Evolutionary conservation across 2,329 filamentous ascomycete species (phyloP).

Genomic region (Aphanoascus verrucosus): DNA sequence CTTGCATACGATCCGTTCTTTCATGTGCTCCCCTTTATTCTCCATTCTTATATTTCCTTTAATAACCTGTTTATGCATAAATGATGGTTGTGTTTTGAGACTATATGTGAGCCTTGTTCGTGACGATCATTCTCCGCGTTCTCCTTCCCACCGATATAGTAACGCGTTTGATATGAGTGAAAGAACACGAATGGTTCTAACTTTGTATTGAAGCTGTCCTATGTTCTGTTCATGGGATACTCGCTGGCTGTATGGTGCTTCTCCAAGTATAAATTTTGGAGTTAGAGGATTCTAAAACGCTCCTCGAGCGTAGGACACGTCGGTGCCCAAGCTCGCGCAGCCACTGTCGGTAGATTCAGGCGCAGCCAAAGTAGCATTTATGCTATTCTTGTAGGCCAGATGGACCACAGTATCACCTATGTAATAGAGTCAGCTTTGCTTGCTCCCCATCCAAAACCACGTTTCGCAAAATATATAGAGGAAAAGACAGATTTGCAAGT

Average conservation of each 20-base stretch:
- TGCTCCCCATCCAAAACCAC: neutral
- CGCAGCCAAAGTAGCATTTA: conserved; percentile 15
- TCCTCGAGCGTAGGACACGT: conserved; percentile 19
- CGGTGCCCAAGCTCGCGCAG: conserved; percentile 19
- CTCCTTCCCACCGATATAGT: neutral
- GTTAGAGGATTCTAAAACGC: conserved; percentile 18
- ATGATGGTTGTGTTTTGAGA: neutral
- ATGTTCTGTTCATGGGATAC: too few species aligned
- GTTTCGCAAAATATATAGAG: neutral
- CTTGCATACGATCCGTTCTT: neutral
- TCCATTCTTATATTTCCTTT: neutral
- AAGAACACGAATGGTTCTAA: neutral
- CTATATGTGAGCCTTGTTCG: neutral
- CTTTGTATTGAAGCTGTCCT: neutral
- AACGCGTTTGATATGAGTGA: neutral
- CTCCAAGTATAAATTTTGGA: too few species aligned
- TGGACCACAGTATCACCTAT: conserved; percentile 13
- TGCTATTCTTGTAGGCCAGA: conserved; percentile 19
- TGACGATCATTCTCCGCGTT: neutral
- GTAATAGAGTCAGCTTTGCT: neutral
- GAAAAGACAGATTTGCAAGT: conserved; percentile 5
- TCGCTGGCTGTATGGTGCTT: too few species aligned
- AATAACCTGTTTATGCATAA: neutral
- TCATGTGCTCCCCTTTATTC: neutral
- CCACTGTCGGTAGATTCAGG: conserved; percentile 17